Base-by-base conservation (phyloP, 108 stramenopile genomes). In the Licmophora abbreviata region DNA sequence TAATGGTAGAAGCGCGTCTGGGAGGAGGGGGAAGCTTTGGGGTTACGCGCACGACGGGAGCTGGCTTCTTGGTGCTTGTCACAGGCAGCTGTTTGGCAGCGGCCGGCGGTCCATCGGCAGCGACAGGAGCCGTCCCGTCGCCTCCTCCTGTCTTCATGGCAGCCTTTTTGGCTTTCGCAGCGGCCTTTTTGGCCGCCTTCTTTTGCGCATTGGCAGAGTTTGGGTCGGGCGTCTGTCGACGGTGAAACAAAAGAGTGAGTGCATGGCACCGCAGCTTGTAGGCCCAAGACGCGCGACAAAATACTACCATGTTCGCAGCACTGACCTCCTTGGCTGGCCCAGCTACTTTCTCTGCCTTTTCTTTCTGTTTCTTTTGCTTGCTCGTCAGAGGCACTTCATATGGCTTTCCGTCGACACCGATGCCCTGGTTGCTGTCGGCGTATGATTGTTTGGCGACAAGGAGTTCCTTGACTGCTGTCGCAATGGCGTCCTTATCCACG, bases 131-230 rank as follows among this genome's bases (percentile, higher is more conserved):
- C 20, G 58, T 29, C 35, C 21, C 46, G 35, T 1, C 20, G 22
- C 24, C 20, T 9, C 4, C 24, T 29, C 56, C 79, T 14, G 71
- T 73, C 47, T 79, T 86, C 44, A 53, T 58, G 0, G 71, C 79
- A 2, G 73, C 79, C 68, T 92, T 85, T 24, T 71, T 71, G 7
- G 83, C 93, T 35, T 78, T 72, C 48, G 79, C 81, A 37, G 82
- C 88, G 1, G 83, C 92, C 61, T 92, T 87, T 60, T 93, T 94
- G 12, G 79, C 76, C 22, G 82, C 82, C 68, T 88, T 93, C 68
- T 92, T 92, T 22, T 68, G 40, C 24, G 69, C 65, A 43, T 52
- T 58, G 3, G 22, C 29, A 4, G 69, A 61, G 35, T 66, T 53
- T 24, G 51, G 44, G 37, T 44, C 57, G 25, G 36, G 23, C 51